These are phyloP conservation scores for Lasiodiplodia gonubiensis DNA, from an alignment of 2,329 filamentous ascomycete genomes.

Conservation along the genomic window DNA sequence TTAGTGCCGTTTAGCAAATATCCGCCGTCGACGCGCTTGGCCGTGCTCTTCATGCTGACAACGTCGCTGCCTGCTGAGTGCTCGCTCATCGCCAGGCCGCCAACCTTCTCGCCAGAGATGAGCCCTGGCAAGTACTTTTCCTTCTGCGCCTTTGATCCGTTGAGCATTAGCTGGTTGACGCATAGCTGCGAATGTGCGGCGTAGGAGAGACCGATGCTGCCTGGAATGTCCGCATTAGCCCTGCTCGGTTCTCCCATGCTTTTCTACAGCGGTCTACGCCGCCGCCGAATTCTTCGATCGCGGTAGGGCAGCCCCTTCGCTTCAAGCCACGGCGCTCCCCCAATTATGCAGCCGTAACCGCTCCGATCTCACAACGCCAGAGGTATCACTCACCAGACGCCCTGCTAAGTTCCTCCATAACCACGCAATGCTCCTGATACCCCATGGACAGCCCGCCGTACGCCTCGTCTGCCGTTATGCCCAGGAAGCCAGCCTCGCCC, in stretches of 20 bases:
- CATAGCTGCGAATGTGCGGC: constrained; percentile 96
- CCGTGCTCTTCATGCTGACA: constrained; percentile 90
- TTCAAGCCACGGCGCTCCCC: neutral
- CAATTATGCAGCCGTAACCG: no score
- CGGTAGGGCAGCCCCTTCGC: constrained; percentile 24
- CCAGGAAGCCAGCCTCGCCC: constrained; percentile 87
- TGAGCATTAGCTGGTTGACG: constrained; percentile 93
- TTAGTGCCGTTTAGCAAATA: constrained; percentile 88
- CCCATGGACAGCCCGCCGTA: constrained; percentile 90
- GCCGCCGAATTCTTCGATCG: no score
- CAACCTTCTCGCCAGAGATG: constrained; percentile 79
- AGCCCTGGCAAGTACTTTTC: constrained; percentile 77
- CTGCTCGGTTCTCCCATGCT: no score
- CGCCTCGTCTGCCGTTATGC: constrained; percentile 90
- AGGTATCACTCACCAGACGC: constrained; percentile 65
- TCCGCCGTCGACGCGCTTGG: constrained; percentile 80
- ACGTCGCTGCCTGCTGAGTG: constrained; percentile 91
- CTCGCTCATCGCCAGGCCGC: constrained; percentile 94
- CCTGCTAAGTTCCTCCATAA: constrained; percentile 92
- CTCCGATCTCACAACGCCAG: no score
- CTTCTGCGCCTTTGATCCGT: constrained; percentile 82
- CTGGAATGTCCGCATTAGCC: constrained; percentile 30
- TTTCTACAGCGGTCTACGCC: no score
- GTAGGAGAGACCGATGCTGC: constrained; percentile 85
- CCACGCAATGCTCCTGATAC: constrained; percentile 94